phyloP scores from a whole-genome alignment of 768 basidiomycete species.

The Boletus coccyginus region DNA sequence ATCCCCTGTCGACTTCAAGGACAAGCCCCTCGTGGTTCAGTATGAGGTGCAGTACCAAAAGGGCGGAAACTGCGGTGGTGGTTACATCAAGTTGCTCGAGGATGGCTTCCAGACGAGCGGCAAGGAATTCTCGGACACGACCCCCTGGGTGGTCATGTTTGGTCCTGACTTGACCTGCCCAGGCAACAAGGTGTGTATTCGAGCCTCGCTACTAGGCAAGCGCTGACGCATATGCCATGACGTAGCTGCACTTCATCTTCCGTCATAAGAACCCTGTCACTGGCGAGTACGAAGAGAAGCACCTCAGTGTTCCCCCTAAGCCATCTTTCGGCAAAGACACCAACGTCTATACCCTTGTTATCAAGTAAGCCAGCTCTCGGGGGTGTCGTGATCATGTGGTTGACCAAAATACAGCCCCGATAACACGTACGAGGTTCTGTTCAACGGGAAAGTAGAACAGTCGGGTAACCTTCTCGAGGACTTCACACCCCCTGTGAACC shows the following conservation, averaged over 20 bases:
- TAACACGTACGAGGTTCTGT: constrained; percentile 88
- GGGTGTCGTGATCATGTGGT: neutral
- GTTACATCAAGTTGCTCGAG: constrained; percentile 94
- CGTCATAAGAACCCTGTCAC: constrained; percentile 93
- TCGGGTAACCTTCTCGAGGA: constrained; percentile 87
- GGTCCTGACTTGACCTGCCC: constrained; percentile 95
- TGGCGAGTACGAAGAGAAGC: constrained; percentile 96
- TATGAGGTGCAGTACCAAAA: constrained; percentile 99
- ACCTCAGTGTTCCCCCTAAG: constrained; percentile 75
- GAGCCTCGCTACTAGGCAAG: too few relatives aligned
- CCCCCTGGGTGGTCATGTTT: constrained; percentile 96
- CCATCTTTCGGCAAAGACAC: constrained; percentile 89
- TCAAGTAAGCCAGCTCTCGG: constrained; percentile 62
- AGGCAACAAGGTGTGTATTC: constrained; percentile 71
- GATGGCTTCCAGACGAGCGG: constrained; percentile 92
- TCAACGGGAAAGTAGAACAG: constrained; percentile 83
- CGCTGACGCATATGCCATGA: constrained; percentile 2
- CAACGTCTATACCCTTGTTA: constrained; percentile 90
- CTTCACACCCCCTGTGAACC: constrained; percentile 93
- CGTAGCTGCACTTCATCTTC: constrained; percentile 97
- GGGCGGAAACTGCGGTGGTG: constrained; percentile 98
- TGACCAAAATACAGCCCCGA: constrained; percentile 62
- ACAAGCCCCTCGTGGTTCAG: constrained; percentile 89
- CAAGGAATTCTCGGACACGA: constrained; percentile 91
- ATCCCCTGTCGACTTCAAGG: constrained; percentile 72